Percentiles rank a stretch among this genome's conserved stretches.
These are phyloP conservation scores for Trichomonascaceae sp. DNA, from an alignment of 1,139 yeast species.

Conservation along the genomic window DNA sequence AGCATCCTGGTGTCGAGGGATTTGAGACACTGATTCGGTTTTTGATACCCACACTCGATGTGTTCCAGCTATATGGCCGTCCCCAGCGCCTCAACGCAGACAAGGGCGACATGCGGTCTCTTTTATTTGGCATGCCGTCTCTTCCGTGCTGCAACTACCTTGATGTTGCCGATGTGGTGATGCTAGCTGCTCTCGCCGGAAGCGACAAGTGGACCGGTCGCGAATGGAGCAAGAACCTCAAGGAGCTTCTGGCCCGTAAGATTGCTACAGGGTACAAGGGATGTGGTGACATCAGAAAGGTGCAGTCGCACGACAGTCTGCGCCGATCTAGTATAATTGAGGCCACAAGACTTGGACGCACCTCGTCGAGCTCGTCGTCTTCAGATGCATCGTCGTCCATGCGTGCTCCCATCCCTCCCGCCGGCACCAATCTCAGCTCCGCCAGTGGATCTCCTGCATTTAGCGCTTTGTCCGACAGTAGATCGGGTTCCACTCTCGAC, in stretches of 20 bases:
- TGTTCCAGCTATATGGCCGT: conserved; percentile 82
- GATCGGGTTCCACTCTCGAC: too few relatives aligned
- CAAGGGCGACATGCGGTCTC: conserved; percentile 62
- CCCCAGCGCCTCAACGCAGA: conserved; percentile 84
- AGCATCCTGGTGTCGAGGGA: conserved; percentile 86
- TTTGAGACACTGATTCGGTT: conserved; percentile 87
- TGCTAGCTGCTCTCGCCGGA: conserved; percentile 30
- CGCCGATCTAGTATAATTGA: too few relatives aligned
- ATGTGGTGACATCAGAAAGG: conserved; percentile 36
- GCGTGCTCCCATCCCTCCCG: too few relatives aligned
- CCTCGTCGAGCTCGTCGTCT: neutral
- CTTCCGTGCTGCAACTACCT: conserved; percentile 79
- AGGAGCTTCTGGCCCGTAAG: conserved; percentile 49
- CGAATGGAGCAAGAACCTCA: conserved; percentile 58
- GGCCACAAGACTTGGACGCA: neutral
- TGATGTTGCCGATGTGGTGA: conserved; percentile 41
- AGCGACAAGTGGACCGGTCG: conserved; percentile 48
- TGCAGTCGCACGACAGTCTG: neutral
- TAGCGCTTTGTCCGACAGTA: too few relatives aligned
- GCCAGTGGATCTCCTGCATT: conserved; percentile 2
- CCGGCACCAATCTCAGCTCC: neutral
- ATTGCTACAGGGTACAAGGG: conserved; percentile 68
- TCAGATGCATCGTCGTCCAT: neutral
- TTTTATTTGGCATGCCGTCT: conserved; percentile 84
- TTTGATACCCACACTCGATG: conserved; percentile 71